These are phyloP conservation scores for Amanita jacksonii DNA, from an alignment of 768 basidiomycete genomes.

Conservation along the genomic window DNA sequence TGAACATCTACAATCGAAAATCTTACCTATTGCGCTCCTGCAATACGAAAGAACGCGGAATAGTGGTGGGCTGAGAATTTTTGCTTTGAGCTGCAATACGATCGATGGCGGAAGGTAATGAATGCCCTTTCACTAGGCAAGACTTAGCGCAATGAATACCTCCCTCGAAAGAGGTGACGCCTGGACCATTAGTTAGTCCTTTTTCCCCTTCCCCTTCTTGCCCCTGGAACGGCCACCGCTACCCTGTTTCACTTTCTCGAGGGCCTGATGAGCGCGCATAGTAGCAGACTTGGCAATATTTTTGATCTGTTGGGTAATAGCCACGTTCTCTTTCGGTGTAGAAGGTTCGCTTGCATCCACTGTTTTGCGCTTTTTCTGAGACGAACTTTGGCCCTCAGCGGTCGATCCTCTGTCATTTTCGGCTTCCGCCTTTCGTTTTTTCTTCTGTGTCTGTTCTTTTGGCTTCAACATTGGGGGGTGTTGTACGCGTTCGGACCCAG, in stretches of 20 bases:
- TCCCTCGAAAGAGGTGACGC: too few species aligned
- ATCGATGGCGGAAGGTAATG: too few species aligned
- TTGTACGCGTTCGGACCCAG: neutral
- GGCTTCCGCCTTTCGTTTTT: conserved; percentile 1
- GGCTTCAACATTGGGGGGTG: neutral
- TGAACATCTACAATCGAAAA: too few species aligned
- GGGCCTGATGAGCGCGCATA: conserved; percentile 28
- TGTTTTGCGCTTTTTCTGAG: conserved; percentile 4
- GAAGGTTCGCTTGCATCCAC: neutral
- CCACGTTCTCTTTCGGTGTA: neutral
- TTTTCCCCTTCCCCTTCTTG: conserved; percentile 8
- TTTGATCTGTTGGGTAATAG: conserved; percentile 14
- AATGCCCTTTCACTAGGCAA: too few species aligned
- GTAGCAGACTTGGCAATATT: conserved; percentile 28
- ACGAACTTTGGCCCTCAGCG: neutral
- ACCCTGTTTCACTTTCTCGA: conserved; percentile 16
- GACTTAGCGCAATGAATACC: too few species aligned
- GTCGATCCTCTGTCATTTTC: conserved; percentile 1
- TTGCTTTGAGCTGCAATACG: too few species aligned
- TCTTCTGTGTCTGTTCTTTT: neutral
- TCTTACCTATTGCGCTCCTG: too few species aligned
- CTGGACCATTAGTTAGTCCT: too few species aligned
- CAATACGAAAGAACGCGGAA: too few species aligned
- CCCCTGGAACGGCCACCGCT: conserved; percentile 1
- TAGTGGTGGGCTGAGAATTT: too few species aligned